Percentiles rank a stretch among this genome's conserved stretches.
Evolutionary conservation across 306 rosid species (phyloP).

Genomic region (Cicer yamashitae): DNA sequence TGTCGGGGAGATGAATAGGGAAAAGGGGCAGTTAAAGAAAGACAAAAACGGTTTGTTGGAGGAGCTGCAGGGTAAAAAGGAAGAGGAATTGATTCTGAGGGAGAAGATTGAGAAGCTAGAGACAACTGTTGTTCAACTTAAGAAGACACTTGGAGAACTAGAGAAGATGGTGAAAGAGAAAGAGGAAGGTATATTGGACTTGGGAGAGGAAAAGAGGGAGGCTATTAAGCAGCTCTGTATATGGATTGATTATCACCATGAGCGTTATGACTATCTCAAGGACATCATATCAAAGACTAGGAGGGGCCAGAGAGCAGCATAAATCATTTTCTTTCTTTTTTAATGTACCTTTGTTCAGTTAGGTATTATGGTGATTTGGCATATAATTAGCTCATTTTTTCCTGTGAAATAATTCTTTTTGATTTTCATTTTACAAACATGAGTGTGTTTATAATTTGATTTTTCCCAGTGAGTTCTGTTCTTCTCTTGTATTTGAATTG

Average conservation of each 20-base stretch:
- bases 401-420: slow-evolving; percentile 44
- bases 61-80: slow-evolving; percentile 57
- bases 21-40: slow-evolving; percentile 54
- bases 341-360: slow-evolving; percentile 38
- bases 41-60: slow-evolving; percentile 50
- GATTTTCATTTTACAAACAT: slow-evolving; percentile 15
- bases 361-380: slow-evolving; percentile 34
- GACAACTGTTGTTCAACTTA: slow-evolving; percentile 59
- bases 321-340: slow-evolving; percentile 33
- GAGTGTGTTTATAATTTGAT: slow-evolving; percentile 44
- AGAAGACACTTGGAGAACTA: slow-evolving; percentile 66
- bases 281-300: slow-evolving; percentile 64
- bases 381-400: slow-evolving; percentile 45
- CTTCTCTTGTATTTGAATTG: slow-evolving; percentile 35
- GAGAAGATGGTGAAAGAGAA: slow-evolving; percentile 77
- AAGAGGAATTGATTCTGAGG: slow-evolving; percentile 48
- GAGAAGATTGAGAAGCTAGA: slow-evolving; percentile 60
- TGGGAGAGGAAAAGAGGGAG: slow-evolving; percentile 93
- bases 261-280: slow-evolving; percentile 73
- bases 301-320: slow-evolving; percentile 67
- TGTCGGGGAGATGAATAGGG: slow-evolving; percentile 54
- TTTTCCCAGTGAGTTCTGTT: slow-evolving; percentile 35
- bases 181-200: slow-evolving; percentile 60
- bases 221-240: slow-evolving; percentile 93
- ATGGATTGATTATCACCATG: slow-evolving; percentile 89